Conservation (phyloP, 768 basidiomycete genomes). For the Auriscalpium orientale region DNA sequence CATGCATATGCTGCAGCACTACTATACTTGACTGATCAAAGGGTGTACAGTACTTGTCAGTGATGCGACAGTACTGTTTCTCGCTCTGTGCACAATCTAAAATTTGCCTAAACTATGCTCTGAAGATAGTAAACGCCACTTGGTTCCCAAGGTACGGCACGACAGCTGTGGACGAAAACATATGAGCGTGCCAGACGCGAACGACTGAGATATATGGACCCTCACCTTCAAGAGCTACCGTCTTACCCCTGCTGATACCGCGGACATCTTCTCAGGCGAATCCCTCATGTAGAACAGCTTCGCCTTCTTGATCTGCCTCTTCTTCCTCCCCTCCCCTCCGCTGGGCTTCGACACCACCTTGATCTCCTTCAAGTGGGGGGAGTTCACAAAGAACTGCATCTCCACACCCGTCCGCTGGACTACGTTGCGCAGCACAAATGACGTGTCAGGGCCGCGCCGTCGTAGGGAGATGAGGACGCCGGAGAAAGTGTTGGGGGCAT, state of each 20-base stretch:
- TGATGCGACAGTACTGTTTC: too few species aligned
- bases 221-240: slow-evolving; percentile 6
- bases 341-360: slow-evolving; percentile 43
- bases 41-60: too few species aligned
- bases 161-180: too few species aligned
- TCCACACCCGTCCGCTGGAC: slow-evolving; percentile 89
- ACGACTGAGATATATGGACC: background rate
- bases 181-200: too few species aligned
- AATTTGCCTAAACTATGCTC: too few species aligned
- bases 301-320: slow-evolving; percentile 61
- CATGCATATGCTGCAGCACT: too few species aligned
- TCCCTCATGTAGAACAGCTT: slow-evolving; percentile 81
- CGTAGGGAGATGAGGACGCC: slow-evolving; percentile 83
- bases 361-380: slow-evolving; percentile 84
- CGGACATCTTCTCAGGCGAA: slow-evolving; percentile 79
- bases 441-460: slow-evolving; percentile 78
- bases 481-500: slow-evolving; percentile 78
- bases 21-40: too few species aligned
- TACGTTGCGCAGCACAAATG: slow-evolving; percentile 85
- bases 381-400: slow-evolving; percentile 83
- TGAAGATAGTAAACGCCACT: too few species aligned
- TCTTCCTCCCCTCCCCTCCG: background rate
- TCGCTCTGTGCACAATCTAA: too few species aligned
- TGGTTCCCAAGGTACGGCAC: too few species aligned
- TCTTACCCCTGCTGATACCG: slow-evolving; percentile 47